Conservation (phyloP, 352 stramenopile genomes). For the Phytophthora hybrid region DNA sequence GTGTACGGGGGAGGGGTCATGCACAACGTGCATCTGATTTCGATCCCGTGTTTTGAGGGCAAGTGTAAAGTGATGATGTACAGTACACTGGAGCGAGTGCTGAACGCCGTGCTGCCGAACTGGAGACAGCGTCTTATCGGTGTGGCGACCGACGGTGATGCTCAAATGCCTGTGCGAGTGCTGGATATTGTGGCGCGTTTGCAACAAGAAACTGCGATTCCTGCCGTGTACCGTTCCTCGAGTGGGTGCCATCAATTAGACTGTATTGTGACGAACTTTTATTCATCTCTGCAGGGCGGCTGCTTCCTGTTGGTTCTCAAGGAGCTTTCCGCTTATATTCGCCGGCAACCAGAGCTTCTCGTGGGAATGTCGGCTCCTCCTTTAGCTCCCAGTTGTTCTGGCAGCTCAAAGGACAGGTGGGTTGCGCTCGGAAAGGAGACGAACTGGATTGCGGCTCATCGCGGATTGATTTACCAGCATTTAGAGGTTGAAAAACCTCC, state of each 20-base stretch:
- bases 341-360: constrained; percentile 42
- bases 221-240: constrained; percentile 44
- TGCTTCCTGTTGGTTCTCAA: constrained; percentile 50
- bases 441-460: constrained; percentile 65
- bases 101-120: constrained; percentile 47
- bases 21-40: constrained; percentile 52
- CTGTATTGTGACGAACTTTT: constrained; percentile 52
- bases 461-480: constrained; percentile 55
- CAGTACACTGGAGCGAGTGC: constrained; percentile 38
- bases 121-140: constrained; percentile 52
- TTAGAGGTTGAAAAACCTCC: constrained; percentile 42
- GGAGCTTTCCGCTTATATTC: constrained; percentile 43
- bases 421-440: constrained; percentile 47
- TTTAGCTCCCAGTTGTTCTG: not conserved
- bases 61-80: constrained; percentile 46
- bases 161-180: constrained; percentile 38
- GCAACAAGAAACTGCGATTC: constrained; percentile 32
- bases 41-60: constrained; percentile 48
- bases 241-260: constrained; percentile 46
- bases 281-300: constrained; percentile 48
- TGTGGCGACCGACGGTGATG: constrained; percentile 45
- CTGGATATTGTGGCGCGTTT: constrained; percentile 43
- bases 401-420: constrained; percentile 34
- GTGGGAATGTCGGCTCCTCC: constrained; percentile 35
- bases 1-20: constrained; percentile 42